These are phyloP conservation scores for Emmonsiellopsis sp. DNA, from an alignment of 2,329 filamentous ascomycete species.

Conservation along the genomic window DNA sequence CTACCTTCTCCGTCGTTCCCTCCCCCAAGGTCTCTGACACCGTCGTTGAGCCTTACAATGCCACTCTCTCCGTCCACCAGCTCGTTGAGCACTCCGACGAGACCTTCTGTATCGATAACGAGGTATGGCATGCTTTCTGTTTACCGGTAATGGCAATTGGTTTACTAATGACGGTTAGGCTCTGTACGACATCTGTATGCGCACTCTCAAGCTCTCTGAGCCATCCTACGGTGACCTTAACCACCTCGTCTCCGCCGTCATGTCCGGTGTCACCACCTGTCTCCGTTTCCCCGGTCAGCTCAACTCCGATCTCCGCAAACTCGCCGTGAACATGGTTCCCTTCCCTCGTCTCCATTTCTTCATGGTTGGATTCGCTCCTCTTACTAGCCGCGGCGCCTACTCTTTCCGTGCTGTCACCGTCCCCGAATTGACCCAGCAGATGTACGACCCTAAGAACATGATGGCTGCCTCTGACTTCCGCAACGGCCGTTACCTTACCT, in stretches of 20 bases:
- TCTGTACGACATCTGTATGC: constrained; percentile 99
- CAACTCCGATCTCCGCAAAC: constrained; percentile 98
- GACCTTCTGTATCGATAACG: constrained; percentile 99
- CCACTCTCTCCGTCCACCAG: constrained; percentile 97
- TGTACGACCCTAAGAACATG: constrained; percentile 99
- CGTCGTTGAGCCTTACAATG: constrained; percentile 99
- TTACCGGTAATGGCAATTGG: neutral
- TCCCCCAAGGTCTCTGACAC: constrained; percentile 99
- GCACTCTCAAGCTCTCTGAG: constrained; percentile 96
- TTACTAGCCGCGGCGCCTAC: constrained; percentile 85
- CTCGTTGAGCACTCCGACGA: constrained; percentile 99
- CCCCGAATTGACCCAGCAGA: constrained; percentile 97
- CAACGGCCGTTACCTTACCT: constrained; percentile 98
- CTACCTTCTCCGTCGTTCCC: constrained; percentile 96
- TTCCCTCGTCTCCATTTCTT: constrained; percentile 99
- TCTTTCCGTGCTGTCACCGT: constrained; percentile 97
- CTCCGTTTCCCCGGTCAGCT: constrained; percentile 99
- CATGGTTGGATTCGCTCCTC: constrained; percentile 99
- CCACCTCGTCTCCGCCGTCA: constrained; percentile 98
- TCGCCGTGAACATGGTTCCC: constrained; percentile 99
- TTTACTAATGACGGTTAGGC: constrained; percentile 41
- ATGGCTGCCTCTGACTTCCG: constrained; percentile 99
- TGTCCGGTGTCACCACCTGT: constrained; percentile 98
- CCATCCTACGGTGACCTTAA: constrained; percentile 98
- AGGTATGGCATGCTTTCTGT: constrained; percentile 39